A percentile compares a stretch with the other conserved stretches of the same genome.
These are phyloP conservation scores for Beauveria varroae DNA, from an alignment of 2,329 filamentous ascomycete genomes.

Conservation along the genomic window DNA sequence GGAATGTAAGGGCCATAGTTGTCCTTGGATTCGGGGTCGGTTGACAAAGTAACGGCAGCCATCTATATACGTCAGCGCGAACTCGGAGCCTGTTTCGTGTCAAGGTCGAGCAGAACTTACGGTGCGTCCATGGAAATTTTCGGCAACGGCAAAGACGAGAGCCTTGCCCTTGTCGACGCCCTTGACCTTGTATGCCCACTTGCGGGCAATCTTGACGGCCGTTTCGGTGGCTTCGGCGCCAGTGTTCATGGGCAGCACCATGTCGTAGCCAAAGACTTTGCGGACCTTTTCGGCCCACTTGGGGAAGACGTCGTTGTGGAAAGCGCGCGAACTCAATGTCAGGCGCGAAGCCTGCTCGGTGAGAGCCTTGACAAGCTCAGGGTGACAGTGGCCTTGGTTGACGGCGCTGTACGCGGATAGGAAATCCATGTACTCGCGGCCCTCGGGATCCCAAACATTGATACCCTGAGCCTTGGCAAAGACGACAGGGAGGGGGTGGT, in stretches of 20 bases:
- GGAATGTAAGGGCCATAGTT: slow-evolving; percentile 97
- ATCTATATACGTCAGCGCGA: slow-evolving; percentile 48
- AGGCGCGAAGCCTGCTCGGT: slow-evolving; percentile 82
- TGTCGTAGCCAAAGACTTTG: slow-evolving; percentile 85
- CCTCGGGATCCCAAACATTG: slow-evolving; percentile 95
- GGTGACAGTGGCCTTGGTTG: slow-evolving; percentile 97
- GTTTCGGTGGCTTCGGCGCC: slow-evolving; percentile 95
- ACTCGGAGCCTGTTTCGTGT: not conserved
- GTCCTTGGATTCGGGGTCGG: slow-evolving; percentile 88
- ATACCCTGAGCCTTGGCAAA: slow-evolving; percentile 80
- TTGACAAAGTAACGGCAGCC: slow-evolving; percentile 89
- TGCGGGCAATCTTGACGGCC: slow-evolving; percentile 88
- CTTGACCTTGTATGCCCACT: slow-evolving; percentile 98
- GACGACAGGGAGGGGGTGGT: slow-evolving; percentile 92
- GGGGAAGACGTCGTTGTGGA: slow-evolving; percentile 98
- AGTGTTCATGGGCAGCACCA: slow-evolving; percentile 98
- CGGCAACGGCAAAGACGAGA: slow-evolving; percentile 71
- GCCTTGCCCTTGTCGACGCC: slow-evolving; percentile 78
- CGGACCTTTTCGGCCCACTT: slow-evolving; percentile 91
- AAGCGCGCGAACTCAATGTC: slow-evolving; percentile 88
- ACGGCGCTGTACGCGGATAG: slow-evolving; percentile 96
- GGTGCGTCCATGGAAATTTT: slow-evolving; percentile 96
- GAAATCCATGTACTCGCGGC: slow-evolving; percentile 92
- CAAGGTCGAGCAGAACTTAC: slow-evolving; percentile 44
- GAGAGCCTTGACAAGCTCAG: slow-evolving; percentile 85